Evolutionary conservation across 2,329 filamentous ascomycete genomes (phyloP), one percentile per base, ranked within the genome.

Genomic region (Coniochaeta hoffmannii): DNA sequence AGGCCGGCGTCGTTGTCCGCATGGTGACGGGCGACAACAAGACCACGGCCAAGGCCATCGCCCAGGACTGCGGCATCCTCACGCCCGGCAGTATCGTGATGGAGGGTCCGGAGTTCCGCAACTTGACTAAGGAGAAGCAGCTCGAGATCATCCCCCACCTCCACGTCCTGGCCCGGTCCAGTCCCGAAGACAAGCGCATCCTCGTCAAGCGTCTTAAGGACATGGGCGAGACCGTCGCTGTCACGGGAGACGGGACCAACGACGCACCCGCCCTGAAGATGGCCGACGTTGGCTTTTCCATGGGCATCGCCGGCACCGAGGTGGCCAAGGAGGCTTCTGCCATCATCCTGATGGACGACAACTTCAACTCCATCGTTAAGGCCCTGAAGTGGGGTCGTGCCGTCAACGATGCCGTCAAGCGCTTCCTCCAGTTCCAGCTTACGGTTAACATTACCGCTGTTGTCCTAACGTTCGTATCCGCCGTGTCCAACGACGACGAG

Each of bases 401-500:
- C 32, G 87, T 90, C 63, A 89, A 89, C 64, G 87, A 90, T 65
- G 85, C 87, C 1, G 87, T 89, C 63, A 89, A 89, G 75, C 85
- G 86, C 59, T 90, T 90, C 69, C 74, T 90, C 53, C 83, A 88
- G 68, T 88, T 89, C 66, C 87, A 90, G 74, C 81, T 91, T 59
- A 90, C 87, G 0, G 92, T 96, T 73, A 97, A 96, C 76, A 85
- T 97, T 61, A 96, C 92, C 9, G 92, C 92, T 35, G 91, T 96
- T 49, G 71, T 88, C 17, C 78, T 96, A 55, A 94, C 92, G 0
- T 96, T 97, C 65, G 85, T 96, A 57, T 91, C 90, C 12, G 88
- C 91, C 31, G 88, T 96, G 10, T 83, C 87, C 30, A 91, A 80
- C 68, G 66, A 68, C 0, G 72, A 83, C 1, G 87, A 93, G 68